Evolutionary conservation across 257 asterid genomes (phyloP).

Genomic region (Fraxinus quadrangulata): DNA sequence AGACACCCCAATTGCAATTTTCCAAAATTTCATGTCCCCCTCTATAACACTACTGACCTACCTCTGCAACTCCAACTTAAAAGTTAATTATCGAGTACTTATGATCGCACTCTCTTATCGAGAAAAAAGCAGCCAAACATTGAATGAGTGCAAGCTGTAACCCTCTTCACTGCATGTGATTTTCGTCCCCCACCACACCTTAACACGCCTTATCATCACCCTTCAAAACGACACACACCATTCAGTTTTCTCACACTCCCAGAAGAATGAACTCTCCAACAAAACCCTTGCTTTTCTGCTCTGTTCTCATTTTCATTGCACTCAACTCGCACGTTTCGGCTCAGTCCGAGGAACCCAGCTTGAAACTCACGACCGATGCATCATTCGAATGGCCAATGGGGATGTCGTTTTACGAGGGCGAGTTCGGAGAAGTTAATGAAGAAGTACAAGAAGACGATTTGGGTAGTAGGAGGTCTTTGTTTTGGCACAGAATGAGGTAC

Average conservation of each 20-base stretch:
- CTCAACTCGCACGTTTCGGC: slow-evolving; percentile 15
- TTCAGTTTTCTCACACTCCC: neutral
- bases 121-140: neutral
- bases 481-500: slow-evolving; percentile 53
- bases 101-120: neutral
- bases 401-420: slow-evolving; percentile 19
- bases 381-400: slow-evolving; percentile 40
- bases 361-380: slow-evolving; percentile 17
- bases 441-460: slow-evolving; percentile 13
- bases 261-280: slow-evolving; percentile 28
- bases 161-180: neutral
- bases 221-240: neutral
- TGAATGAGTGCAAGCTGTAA: slow-evolving; percentile 7
- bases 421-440: slow-evolving; percentile 19
- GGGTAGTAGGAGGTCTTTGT: slow-evolving; percentile 49
- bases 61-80: neutral
- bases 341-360: slow-evolving; percentile 30
- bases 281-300: slow-evolving; percentile 17
- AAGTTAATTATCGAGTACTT: neutral
- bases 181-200: neutral
- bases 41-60: neutral
- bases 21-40: neutral
- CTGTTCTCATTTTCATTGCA: slow-evolving; percentile 27
- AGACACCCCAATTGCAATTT: neutral
- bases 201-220: neutral